Evolutionary conservation across 768 basidiomycete species (phyloP), one percentile per base, ranked within the genome.

Genomic region (Phaffia tasmanica): DNA sequence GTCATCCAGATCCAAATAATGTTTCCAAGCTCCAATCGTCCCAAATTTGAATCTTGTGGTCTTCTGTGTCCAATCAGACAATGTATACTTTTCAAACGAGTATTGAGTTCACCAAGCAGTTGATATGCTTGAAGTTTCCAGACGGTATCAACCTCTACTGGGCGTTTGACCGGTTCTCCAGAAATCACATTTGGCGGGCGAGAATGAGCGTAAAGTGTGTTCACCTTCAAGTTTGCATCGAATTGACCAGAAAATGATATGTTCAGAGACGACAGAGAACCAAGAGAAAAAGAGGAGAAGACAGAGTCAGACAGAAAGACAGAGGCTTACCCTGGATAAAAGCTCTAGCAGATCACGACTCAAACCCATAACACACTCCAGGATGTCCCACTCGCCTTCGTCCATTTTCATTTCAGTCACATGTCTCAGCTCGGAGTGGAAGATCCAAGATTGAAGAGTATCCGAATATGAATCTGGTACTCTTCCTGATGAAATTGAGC

Each of bases 201-300:
- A 1, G 61, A 62, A 47, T 51, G 61, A 30, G 61, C 35, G 61
- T 62, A 62, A 47, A 62, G 61, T 19, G 48, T 16, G 27, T 62
- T 50, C 18, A 62, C 32, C 61, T 62, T 25, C n/a, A n/a, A 61
- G 7, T 42, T 42, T 4, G 11, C 35, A 11, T 11, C 35, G 11
- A 11, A 11, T 42, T 42, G 35, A 42, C 35, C 35, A 42, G 11
- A 42, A 11, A 42, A 5, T 42, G 11, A 42, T 5, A 42, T 42
- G 35, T 42, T 42, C 35, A 42, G 4, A 42, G 11, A 4, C 35
- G 35, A n/a, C n/a, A n/a, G n/a, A n/a, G 35, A 27, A 3, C 7
- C 18, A 27, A 57, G 7, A 4, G 11, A 21, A 29, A 21, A 29
- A 21, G 53, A 6, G 53, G 19, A 21, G 23, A 32, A 23, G 55